Evolutionary conservation across 345 rosid genomes (phyloP).

Genomic region (Balakata baccata): DNA sequence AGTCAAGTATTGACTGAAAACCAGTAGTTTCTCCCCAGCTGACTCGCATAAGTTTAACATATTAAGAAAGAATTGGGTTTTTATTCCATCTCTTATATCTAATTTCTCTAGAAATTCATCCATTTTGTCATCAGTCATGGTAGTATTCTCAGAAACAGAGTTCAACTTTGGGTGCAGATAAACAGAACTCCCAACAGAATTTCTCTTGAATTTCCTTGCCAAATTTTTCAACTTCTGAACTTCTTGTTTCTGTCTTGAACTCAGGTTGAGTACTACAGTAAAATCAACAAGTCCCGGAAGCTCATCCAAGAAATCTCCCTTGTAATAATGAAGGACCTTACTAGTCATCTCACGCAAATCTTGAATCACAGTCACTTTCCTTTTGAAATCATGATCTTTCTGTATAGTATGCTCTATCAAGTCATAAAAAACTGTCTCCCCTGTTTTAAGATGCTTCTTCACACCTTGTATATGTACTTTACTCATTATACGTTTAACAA

Average conservation of each 20-base stretch:
- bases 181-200: slow-evolving; percentile 60
- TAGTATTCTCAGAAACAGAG: slow-evolving; percentile 31
- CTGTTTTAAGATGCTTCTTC: slow-evolving; percentile 45
- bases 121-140: slow-evolving; percentile 45
- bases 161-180: slow-evolving; percentile 64
- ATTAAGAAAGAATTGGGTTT: slow-evolving; percentile 73
- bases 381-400: slow-evolving; percentile 44
- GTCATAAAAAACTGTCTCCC: slow-evolving; percentile 52
- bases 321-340: slow-evolving; percentile 77
- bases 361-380: slow-evolving; percentile 59
- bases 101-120: slow-evolving; percentile 49
- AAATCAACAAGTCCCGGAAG: slow-evolving; percentile 82
- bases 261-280: slow-evolving; percentile 67
- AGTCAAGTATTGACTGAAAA: slow-evolving; percentile 75
- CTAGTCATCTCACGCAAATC: slow-evolving; percentile 87
- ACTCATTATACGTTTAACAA: slow-evolving; percentile 58
- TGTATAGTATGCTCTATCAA: slow-evolving; percentile 69
- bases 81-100: slow-evolving; percentile 64
- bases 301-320: slow-evolving; percentile 82
- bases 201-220: slow-evolving; percentile 55
- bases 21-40: slow-evolving; percentile 64
- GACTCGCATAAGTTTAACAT: slow-evolving; percentile 62
- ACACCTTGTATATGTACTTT: slow-evolving; percentile 47
- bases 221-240: slow-evolving; percentile 41
- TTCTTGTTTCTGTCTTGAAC: slow-evolving; percentile 51